A percentile compares a stretch with the other conserved stretches of the same genome.
Evolutionary conservation across 164 flowering plant species (phyloP).

Genomic region (Tinospora cordifolia): DNA sequence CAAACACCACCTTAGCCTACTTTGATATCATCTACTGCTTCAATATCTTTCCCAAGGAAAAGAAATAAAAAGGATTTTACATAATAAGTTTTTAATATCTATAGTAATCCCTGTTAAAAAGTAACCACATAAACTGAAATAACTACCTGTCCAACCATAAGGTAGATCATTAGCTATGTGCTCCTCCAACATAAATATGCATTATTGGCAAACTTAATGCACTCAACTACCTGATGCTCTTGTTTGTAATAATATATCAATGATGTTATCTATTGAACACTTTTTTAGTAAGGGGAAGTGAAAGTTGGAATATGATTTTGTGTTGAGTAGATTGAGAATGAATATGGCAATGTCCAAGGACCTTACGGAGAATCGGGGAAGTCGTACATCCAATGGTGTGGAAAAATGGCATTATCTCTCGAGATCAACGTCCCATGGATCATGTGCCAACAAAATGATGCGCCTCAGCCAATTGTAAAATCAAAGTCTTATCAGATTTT

Average conservation of each 20-base stretch:
- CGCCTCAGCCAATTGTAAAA: slow-evolving; percentile 45
- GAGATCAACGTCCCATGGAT: slow-evolving; percentile 16
- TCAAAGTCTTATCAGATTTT: too few species aligned
- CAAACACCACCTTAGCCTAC: too few species aligned
- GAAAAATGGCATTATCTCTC: slow-evolving; percentile 41
- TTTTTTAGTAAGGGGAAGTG: background rate
- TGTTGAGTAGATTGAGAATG: slow-evolving; percentile 48
- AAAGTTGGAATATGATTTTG: too few species aligned
- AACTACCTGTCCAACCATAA: too few species aligned
- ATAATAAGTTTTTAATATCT: background rate
- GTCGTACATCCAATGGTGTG: slow-evolving; percentile 49
- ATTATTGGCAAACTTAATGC: too few species aligned
- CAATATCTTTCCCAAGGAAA: background rate
- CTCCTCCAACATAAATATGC: too few species aligned
- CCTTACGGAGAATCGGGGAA: slow-evolving; percentile 53
- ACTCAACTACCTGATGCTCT: too few species aligned
- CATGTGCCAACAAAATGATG: slow-evolving; percentile 52
- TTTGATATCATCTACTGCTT: background rate
- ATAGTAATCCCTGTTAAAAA: background rate
- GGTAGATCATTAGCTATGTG: too few species aligned
- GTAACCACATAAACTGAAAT: background rate
- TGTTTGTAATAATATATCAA: background rate
- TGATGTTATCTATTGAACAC: background rate
- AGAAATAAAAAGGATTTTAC: background rate
- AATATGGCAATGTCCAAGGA: slow-evolving; percentile 14